phyloP scores from a whole-genome alignment of 2,329 filamentous ascomycete species.

The Corniculantispora saksenae region DNA sequence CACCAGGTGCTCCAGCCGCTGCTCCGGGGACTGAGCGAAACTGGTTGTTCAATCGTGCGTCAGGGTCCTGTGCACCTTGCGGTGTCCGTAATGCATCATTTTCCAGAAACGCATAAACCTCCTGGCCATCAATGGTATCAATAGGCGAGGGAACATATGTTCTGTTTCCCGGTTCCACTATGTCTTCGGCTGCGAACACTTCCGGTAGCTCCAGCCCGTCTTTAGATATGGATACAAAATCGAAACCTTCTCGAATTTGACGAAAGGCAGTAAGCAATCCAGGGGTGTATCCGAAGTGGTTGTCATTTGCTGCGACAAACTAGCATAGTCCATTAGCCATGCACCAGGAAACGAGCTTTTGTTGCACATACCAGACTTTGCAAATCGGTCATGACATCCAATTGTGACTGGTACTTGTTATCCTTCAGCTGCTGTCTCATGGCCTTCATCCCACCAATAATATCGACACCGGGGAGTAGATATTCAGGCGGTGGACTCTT shows the following conservation, averaged over 20 bases:
- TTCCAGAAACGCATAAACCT: conserved; percentile 11
- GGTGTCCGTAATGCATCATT: background rate
- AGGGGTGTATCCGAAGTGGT: conserved; percentile 24
- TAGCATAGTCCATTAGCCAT: background rate
- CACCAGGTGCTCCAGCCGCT: background rate
- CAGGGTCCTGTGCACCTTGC: conserved; percentile 6
- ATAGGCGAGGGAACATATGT: background rate
- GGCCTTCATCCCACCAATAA: conserved; percentile 21
- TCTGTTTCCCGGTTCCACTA: background rate
- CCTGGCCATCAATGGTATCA: conserved; percentile 3
- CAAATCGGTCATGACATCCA: conserved; percentile 23
- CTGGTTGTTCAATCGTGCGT: background rate
- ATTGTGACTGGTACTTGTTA: conserved; percentile 22
- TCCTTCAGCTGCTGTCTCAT: conserved; percentile 22
- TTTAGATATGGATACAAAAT: conserved; percentile 23
- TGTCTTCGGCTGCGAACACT: background rate
- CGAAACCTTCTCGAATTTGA: background rate
- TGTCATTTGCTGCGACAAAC: conserved; percentile 18
- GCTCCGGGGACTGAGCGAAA: background rate
- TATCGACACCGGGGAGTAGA: conserved; percentile 23
- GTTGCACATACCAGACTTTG: conserved; percentile 11
- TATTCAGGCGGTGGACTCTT: conserved; percentile 23
- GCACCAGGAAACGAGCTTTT: background rate
- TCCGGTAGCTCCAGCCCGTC: background rate
- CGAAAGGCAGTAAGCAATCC: conserved; percentile 21